A percentile compares a stretch with the other conserved stretches of the same genome.
Conservation (phyloP, 2,329 filamentous ascomycete species). For the Cryoendolithus antarcticus region DNA sequence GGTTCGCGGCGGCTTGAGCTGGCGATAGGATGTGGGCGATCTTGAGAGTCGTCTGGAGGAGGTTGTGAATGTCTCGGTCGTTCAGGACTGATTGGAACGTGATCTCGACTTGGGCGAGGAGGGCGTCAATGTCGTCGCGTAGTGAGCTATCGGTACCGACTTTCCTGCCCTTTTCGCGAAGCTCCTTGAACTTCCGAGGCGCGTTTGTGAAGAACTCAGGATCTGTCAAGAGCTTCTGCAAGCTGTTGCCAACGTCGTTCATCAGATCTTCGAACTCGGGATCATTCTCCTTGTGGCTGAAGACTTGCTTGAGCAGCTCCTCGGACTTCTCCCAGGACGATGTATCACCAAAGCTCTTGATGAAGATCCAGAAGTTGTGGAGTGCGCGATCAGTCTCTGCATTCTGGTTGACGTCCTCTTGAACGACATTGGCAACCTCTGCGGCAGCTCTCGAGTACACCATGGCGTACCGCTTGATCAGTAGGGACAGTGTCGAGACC, state of each 20-base stretch:
- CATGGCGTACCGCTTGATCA: slow-evolving; percentile 67
- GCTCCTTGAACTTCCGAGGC: slow-evolving; percentile 50
- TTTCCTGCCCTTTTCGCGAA: slow-evolving; percentile 43
- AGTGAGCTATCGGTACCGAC: slow-evolving; percentile 56
- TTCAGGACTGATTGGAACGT: slow-evolving; percentile 57
- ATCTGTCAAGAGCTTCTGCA: slow-evolving; percentile 74
- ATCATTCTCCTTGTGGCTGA: slow-evolving; percentile 63
- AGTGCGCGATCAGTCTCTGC: slow-evolving; percentile 62
- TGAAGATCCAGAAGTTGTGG: slow-evolving; percentile 66
- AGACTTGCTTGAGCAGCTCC: slow-evolving; percentile 52
- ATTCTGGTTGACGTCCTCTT: slow-evolving; percentile 63
- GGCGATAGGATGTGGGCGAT: slow-evolving; percentile 61
- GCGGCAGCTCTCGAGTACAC: slow-evolving; percentile 64
- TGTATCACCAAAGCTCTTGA: slow-evolving; percentile 66
- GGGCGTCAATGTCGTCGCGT: slow-evolving; percentile 57
- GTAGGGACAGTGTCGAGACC: slow-evolving; percentile 61
- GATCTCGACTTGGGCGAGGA: slow-evolving; percentile 55
- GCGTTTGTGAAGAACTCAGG: slow-evolving; percentile 74
- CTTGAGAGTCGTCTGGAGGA: slow-evolving; percentile 54
- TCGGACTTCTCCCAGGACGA: slow-evolving; percentile 67
- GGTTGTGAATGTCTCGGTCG: slow-evolving; percentile 59
- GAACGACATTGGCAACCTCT: slow-evolving; percentile 52
- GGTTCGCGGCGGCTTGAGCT: slow-evolving; percentile 49
- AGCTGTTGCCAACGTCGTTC: slow-evolving; percentile 55
- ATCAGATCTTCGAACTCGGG: slow-evolving; percentile 73